Evolutionary conservation across 2,329 filamentous ascomycete genomes (phyloP), one percentile per base, ranked within the genome.

Genomic region (Dothiorella sarmentorum): DNA sequence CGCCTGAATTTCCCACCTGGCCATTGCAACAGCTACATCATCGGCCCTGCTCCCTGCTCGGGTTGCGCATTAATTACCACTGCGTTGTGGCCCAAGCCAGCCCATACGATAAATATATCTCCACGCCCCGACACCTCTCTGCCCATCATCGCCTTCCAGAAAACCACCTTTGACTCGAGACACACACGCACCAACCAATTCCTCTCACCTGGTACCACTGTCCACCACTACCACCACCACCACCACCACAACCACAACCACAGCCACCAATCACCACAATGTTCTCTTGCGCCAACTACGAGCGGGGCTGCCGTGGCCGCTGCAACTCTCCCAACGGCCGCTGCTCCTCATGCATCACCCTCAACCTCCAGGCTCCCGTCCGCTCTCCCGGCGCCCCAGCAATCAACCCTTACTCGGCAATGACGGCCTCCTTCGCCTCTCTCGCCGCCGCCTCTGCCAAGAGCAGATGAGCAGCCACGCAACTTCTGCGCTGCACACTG

Each of bases 231-330:
- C 31, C 7, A 37, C 55, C 33, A 40, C 24, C 24, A 2, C 15
- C 44, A 31, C 42, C 40, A 37, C 55, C 33, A 40, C 24, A n/a
- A 2, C 15, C 44, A 31, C 42, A 35, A n/a, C 24, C 43, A 29
- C 45, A n/a, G n/a, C n/a, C 49, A 45, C 52, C 27, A 47, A n/a
- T 33, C 58, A 43, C 24, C 33, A 71, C 52, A 59, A 75, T 75
- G 73, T 75, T 74, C 71, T 75, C 73, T 42, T 75, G 73, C 64
- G 69, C 70, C 68, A 75, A 75, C 69, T 75, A 75, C 70, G 73
- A 75, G 62, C 72, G 73, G 27, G 73, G 73, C 64, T 75, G 73
- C 71, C 71, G 73, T 44, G 73, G 73, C 56, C 73, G 73, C 59
- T 74, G 70, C 71, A 75, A 75, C 62, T 55, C 62, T 43, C 63